Conservation (phyloP, 2,329 filamentous ascomycete species). For the Fusarium continuum region DNA sequence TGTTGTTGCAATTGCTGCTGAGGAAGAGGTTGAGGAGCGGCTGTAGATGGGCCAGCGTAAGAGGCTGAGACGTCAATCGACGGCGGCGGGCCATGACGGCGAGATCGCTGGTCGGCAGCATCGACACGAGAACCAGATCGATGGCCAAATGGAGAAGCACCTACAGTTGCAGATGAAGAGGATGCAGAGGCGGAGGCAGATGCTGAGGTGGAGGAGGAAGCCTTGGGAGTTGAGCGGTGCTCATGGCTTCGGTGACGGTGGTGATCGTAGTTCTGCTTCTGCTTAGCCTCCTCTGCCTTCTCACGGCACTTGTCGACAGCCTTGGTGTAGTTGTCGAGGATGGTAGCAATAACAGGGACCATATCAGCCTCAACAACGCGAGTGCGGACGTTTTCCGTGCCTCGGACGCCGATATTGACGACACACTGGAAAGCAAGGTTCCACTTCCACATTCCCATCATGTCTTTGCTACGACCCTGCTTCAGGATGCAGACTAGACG, state of each 20-base stretch:
- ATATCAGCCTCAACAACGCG: slow-evolving; percentile 98
- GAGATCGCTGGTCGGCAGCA: slow-evolving; percentile 67
- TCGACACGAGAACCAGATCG: slow-evolving; percentile 62
- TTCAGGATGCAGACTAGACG: slow-evolving; percentile 97
- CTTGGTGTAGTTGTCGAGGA: slow-evolving; percentile 97
- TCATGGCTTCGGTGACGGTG: slow-evolving; percentile 61
- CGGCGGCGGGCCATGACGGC: slow-evolving; percentile 84
- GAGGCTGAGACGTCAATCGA: slow-evolving; percentile 64
- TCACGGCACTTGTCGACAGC: slow-evolving; percentile 92
- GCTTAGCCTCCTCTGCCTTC: slow-evolving; percentile 83
- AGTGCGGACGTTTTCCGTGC: slow-evolving; percentile 92
- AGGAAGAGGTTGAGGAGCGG: slow-evolving; percentile 32
- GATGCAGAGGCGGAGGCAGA: slow-evolving; percentile 51
- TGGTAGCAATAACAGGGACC: slow-evolving; percentile 98
- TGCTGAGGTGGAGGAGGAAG: slow-evolving; percentile 46
- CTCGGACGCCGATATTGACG: slow-evolving; percentile 96
- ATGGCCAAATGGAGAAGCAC: slow-evolving; percentile 57
- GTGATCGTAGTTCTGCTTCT: slow-evolving; percentile 68
- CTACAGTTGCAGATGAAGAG: slow-evolving; percentile 29
- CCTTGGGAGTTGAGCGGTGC: slow-evolving; percentile 58
- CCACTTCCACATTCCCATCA: slow-evolving; percentile 99
- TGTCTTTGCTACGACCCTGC: slow-evolving; percentile 93
- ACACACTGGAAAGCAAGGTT: slow-evolving; percentile 99
- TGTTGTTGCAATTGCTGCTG: slow-evolving; percentile 36
- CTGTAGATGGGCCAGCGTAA: slow-evolving; percentile 52